Evolutionary conservation across 306 rosid species (phyloP).

Genomic region (Cucumis cinereus): DNA sequence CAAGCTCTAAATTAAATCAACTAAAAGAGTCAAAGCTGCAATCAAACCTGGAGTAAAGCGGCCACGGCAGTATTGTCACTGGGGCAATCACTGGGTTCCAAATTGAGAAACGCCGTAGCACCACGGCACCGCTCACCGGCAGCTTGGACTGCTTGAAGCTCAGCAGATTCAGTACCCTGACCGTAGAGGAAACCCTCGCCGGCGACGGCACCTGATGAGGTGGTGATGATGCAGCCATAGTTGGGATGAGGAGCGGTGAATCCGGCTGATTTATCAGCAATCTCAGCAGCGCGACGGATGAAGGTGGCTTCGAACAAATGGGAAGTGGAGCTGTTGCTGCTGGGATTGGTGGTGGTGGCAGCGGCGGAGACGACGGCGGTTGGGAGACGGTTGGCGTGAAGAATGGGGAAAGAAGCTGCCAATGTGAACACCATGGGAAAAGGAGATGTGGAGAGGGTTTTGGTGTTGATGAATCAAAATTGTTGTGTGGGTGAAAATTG

Average conservation of each 20-base stretch:
- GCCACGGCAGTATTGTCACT: constrained; percentile 72
- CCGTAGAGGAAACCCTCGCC: constrained; percentile 87
- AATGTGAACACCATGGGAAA: constrained; percentile 2
- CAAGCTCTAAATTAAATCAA: neutral
- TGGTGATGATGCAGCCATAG: constrained; percentile 71
- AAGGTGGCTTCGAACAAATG: constrained; percentile 32
- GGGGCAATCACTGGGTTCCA: constrained; percentile 90
- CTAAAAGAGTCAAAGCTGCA: no score
- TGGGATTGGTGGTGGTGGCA: neutral
- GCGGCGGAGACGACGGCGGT: neutral
- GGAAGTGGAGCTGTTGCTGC: neutral
- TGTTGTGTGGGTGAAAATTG: no score
- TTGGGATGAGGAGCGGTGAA: constrained; percentile 84
- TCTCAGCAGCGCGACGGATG: constrained; percentile 49
- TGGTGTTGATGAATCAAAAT: neutral
- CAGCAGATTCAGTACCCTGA: constrained; percentile 77
- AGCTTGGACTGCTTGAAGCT: constrained; percentile 55
- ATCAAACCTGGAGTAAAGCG: constrained; percentile 59
- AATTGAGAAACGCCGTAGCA: constrained; percentile 64
- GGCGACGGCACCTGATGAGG: constrained; percentile 36
- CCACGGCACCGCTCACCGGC: constrained; percentile 38
- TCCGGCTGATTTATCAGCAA: constrained; percentile 77
- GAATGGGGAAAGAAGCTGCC: neutral
- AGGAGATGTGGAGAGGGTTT: neutral
- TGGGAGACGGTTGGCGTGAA: neutral